Evolutionary conservation across 2,329 filamentous ascomycete species (phyloP).

Genomic region (Alternaria gaisen): DNA sequence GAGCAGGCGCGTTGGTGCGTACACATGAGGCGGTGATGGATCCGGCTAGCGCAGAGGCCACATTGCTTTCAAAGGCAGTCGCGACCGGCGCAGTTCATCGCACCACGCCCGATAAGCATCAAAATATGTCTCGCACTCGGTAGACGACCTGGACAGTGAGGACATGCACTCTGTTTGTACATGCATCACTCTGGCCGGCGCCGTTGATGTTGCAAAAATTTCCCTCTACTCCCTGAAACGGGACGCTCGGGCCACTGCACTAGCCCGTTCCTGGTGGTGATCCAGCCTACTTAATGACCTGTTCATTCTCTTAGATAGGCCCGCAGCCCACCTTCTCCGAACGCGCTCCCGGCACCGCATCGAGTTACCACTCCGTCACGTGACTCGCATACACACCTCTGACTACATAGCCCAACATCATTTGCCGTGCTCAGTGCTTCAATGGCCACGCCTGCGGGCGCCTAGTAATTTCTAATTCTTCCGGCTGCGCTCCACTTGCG

Average conservation of each 20-base stretch:
- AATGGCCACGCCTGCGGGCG: slow-evolving; percentile 35
- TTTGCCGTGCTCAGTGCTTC: slow-evolving; percentile 18
- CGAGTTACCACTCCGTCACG: slow-evolving; percentile 37
- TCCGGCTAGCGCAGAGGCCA: slow-evolving; percentile 34
- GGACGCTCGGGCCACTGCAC: slow-evolving; percentile 28
- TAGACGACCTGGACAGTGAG: background rate
- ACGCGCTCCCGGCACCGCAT: slow-evolving; percentile 38
- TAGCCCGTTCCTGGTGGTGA: slow-evolving; percentile 29
- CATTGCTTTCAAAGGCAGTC: slow-evolving; percentile 25
- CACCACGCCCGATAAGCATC: slow-evolving; percentile 3
- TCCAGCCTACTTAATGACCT: slow-evolving; percentile 29
- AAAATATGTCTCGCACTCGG: background rate
- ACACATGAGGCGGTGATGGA: slow-evolving; percentile 32
- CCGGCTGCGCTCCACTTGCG: slow-evolving; percentile 19
- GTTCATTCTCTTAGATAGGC: slow-evolving; percentile 37
- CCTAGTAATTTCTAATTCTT: slow-evolving; percentile 39
- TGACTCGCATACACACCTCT: slow-evolving; percentile 22
- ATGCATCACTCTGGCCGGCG: slow-evolving; percentile 21
- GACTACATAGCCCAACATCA: background rate
- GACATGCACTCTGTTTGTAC: background rate
- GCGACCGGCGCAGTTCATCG: slow-evolving; percentile 16
- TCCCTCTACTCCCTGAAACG: slow-evolving; percentile 42
- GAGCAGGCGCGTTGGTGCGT: slow-evolving; percentile 21
- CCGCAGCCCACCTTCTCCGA: slow-evolving; percentile 42
- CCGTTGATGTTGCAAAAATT: slow-evolving; percentile 40